Base-by-base conservation (phyloP, 441 rosid genomes). In the Adansonia madagascariensis region DNA sequence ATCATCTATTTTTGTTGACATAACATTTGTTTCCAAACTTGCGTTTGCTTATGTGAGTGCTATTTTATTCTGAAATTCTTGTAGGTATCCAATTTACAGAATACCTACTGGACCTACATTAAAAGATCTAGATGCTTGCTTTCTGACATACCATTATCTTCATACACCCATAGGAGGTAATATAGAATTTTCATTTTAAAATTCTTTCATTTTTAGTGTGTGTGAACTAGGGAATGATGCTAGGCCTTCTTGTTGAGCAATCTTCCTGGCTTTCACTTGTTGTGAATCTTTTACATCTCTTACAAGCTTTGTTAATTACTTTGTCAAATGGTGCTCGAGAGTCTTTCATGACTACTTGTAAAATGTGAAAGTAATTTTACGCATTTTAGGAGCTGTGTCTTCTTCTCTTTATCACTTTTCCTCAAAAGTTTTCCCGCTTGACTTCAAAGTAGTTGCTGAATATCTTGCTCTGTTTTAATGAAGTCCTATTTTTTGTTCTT, bases 1-100 rank as follows among this genome's bases (percentile, higher is more conserved):
- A 69, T 70, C 47, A 22, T 68, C 22, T 8, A 8, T 24, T 47
- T 69, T 71, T 52, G 52, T 22, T 43, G 60, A 15, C 61, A 10
- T 68, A 44, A 4, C 14, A 12, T 66, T 14, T 78, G 27, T 75
- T 80, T 63, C 61, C 49, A 0, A 53, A 62, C 20, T 17, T 24
- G 17, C 52, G 15, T 69, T 41, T 59, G 74, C 63, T 64, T 60
- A 50, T 71, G 22, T 79, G 67, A 61, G 75, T 81, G 84, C 68
- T 68, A 24, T 39, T 62, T 78, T 44, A 8, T 72, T 35, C 0
- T 80, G 70, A 68, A 22, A 68, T 31, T 57, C 59, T 74, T 85
- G 82, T 77, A 91, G 96, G 98, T 93, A 91, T 79, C 98, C 98
- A 71, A 89, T 93, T 76, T 93, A 93, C 86, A 89, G 93, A 86